Evolutionary conservation across 768 basidiomycete species (phyloP), one percentile per base, ranked within the genome.

Genomic region (Podaxis rugospora): DNA sequence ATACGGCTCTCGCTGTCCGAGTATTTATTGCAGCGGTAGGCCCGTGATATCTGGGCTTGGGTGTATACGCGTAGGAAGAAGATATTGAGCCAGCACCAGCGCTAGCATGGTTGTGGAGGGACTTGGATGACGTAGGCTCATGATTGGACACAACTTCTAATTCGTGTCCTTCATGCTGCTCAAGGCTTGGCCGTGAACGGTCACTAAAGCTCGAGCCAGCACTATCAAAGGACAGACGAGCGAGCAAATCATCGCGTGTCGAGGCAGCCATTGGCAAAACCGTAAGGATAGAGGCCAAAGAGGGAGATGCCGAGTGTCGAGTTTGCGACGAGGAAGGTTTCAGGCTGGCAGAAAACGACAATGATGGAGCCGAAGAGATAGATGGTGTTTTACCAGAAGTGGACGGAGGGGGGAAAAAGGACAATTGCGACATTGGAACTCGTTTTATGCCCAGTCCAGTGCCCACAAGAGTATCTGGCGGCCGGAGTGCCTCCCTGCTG

Each of bases 221-320:
- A 65, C 80, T 80, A 57, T 85, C 84, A 39, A 84, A 78, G 6
- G 84, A 85, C 42, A 85, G 71, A 13, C 84, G 76, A 5, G 81
- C 76, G 21, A 83, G 79, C 52, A 85, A 80, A 40, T 78, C 80
- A 63, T 85, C 82, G 36, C 82, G 75, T 2, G 79, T 82, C n/a
- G 81, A 82, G 18, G 79, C 76, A 57, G 78, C 75, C 36, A 82
- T 82, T 21, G 81, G 81, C 23, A 82, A 72, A 11, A 80, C 78
- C 0, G 75, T 78, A 42, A 81, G 74, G 55, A 81, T 74, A 13
- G 80, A 76, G 16, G 74, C 72, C 42, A 80, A 70, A 35, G 81
- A 78, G 23, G 73, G 71, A 23, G 69, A 68, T 21, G 75, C 65
- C 27, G 64, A 67, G 61, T 73, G 71, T 46, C 74, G 72, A 63